Evolutionary conservation across 192 early-diverging fungal genomes (phyloP).

Genomic region (Rhizoclosmatium globosum): DNA sequence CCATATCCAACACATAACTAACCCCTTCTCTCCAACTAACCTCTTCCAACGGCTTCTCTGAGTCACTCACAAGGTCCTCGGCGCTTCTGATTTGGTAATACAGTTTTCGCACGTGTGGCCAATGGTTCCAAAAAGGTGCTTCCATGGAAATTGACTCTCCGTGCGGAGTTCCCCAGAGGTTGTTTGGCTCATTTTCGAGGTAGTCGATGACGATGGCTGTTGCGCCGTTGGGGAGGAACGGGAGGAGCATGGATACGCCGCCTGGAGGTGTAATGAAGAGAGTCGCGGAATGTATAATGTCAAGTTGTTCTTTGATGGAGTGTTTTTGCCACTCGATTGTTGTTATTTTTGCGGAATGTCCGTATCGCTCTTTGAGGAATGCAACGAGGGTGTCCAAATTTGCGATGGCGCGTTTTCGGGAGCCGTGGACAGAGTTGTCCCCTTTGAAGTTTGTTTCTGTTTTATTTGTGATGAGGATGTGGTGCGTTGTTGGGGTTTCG

Average conservation of each 20-base stretch:
- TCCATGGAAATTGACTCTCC: conserved; percentile 43
- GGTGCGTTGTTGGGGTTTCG: conserved; percentile 30
- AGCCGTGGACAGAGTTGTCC: conserved; percentile 6
- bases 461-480: conserved; percentile 45
- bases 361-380: conserved; percentile 12
- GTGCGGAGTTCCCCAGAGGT: conserved; percentile 6
- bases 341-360: not conserved
- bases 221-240: conserved; percentile 39
- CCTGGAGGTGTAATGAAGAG: conserved; percentile 41
- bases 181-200: conserved; percentile 33
- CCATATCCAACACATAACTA: conserved; percentile 33
- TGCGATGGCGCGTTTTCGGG: conserved; percentile 34
- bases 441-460: conserved; percentile 23
- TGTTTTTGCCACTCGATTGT: conserved; percentile 26
- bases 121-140: conserved; percentile 47
- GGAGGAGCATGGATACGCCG: conserved; percentile 43
- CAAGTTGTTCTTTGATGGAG: conserved; percentile 36
- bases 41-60: conserved; percentile 8
- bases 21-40: conserved; percentile 37
- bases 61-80: conserved; percentile 11
- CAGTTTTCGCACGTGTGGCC: conserved; percentile 43
- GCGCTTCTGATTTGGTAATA: conserved; percentile 41
- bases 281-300: conserved; percentile 14
- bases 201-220: conserved; percentile 48
- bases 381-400: conserved; percentile 36